Base-by-base conservation (phyloP, 2,329 filamentous ascomycete genomes). In the Fusarium dlaminii region DNA sequence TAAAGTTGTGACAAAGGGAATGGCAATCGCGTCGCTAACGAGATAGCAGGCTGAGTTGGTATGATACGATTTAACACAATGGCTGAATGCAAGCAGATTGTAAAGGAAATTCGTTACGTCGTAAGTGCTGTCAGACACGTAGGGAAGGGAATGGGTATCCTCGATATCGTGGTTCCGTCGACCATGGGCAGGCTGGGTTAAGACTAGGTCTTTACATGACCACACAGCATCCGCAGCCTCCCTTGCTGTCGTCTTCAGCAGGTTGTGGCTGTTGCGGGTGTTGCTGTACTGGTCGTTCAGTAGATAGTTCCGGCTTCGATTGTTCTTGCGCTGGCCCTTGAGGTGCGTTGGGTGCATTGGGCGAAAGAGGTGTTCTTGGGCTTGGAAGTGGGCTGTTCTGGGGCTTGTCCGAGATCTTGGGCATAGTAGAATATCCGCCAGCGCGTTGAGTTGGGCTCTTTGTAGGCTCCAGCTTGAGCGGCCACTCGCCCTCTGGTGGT, bases 341-440 rank as follows among this genome's bases (percentile, higher is more conserved):
- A 30, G 77, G 67, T 42, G 75, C 70, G 58, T 76, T 81, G 85
- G 77, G 70, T 45, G 75, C 71, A 56, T 76, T 81, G 84, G 89
- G 75, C 7, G 76, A 78, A 27, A 75, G 71, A 13, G 88, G 83
- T 13, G 85, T 83, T 72, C 84, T 82, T 39, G 87, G 86, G 72
- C 86, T 88, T 4, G 84, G 80, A 27, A 88, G 66, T 22, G 82
- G 80, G 43, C 77, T 82, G 58, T 75, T 82, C 48, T 74, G 66
- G 10, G 76, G 73, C 64, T 81, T 83, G 73, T 83, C 81, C 10
- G 80, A 79, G 46, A 91, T 90, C 80, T 85, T 90, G 45, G 89
- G 89, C 86, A 91, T 91, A 22, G 89, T 90, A 43, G 90, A 90
- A 79, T 91, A 92, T 8, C 88, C 84, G 62, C 84, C 87, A 58